phyloP scores from a whole-genome alignment of 306 rosid species.

The Fragaria ananassa region DNA sequence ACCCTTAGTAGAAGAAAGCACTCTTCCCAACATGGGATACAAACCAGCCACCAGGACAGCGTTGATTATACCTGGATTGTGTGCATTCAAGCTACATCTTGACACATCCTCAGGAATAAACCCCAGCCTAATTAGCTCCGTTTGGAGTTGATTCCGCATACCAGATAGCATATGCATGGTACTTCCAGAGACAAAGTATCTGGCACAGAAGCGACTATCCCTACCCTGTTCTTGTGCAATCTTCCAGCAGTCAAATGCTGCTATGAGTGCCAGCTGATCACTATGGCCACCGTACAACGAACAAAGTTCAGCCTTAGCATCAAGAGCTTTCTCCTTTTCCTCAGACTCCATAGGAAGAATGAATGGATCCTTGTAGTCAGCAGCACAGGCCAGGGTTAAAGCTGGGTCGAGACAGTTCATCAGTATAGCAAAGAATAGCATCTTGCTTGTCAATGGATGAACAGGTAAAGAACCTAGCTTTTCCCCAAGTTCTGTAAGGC shows the following conservation, averaged over 20 bases:
- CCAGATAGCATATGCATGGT: constrained; percentile 67
- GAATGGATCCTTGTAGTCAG: constrained; percentile 84
- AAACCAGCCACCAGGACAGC: constrained; percentile 78
- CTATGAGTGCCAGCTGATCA: constrained; percentile 82
- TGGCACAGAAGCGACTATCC: constrained; percentile 56
- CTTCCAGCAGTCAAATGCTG: constrained; percentile 84
- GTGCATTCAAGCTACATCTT: constrained; percentile 58
- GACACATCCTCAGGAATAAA: constrained; percentile 51
- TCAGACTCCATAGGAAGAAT: constrained; percentile 64
- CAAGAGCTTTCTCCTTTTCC: constrained; percentile 56
- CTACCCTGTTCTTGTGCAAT: constrained; percentile 56
- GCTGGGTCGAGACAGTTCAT: constrained; percentile 98
- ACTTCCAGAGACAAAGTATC: constrained; percentile 52
- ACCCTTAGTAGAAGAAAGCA: constrained; percentile 28
- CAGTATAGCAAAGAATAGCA: constrained; percentile 82
- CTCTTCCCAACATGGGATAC: constrained; percentile 89
- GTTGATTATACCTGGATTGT: constrained; percentile 68
- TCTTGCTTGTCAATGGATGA: constrained; percentile 85
- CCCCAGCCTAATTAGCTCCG: constrained; percentile 64
- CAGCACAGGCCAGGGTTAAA: constrained; percentile 83
- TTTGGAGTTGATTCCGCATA: constrained; percentile 76
- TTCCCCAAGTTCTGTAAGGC: constrained; percentile 78
- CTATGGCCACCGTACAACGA: constrained; percentile 72
- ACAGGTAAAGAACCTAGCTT: constrained; percentile 89
- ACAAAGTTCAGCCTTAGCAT: constrained; percentile 65